Percentiles rank a stretch among this genome's conserved stretches.
phyloP scores from a whole-genome alignment of 2,329 filamentous ascomycete genomes.

The Beauveria pseudobassiana region DNA sequence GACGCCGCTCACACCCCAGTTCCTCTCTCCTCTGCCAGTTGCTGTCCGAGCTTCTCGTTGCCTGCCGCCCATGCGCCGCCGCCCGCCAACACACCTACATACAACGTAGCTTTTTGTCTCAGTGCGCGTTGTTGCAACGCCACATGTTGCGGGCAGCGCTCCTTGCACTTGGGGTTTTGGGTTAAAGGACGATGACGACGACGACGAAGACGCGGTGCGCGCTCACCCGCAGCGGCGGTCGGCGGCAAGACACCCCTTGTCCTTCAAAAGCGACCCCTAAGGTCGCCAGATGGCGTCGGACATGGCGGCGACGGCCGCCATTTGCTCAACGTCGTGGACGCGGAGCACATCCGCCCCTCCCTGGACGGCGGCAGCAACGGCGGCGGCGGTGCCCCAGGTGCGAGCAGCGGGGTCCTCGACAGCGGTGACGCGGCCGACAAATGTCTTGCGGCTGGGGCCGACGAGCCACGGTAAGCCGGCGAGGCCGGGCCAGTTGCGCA shows the following conservation, averaged over 20 bases:
- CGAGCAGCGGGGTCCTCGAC: conserved; percentile 63
- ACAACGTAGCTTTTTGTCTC: too few relatives aligned
- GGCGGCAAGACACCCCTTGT: neutral
- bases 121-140: neutral
- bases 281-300: conserved; percentile 84
- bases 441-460: conserved; percentile 81
- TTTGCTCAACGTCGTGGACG: conserved; percentile 85
- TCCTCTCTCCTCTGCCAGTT: too few relatives aligned
- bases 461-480: conserved; percentile 77
- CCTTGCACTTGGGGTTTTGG: neutral
- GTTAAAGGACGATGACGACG: too few relatives aligned
- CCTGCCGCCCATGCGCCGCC: too few relatives aligned
- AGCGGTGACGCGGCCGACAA: conserved; percentile 76
- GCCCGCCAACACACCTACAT: too few relatives aligned
- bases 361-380: conserved; percentile 75
- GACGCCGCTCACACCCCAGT: neutral
- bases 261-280: conserved; percentile 11
- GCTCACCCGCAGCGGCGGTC: neutral
- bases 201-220: neutral
- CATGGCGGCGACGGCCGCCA: conserved; percentile 78
- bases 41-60: too few relatives aligned
- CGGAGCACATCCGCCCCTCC: conserved; percentile 87
- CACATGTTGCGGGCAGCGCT: neutral
- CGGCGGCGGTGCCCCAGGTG: conserved; percentile 79
- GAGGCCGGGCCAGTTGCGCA: conserved; percentile 58